phyloP scores from a whole-genome alignment of 148 eudicot species.

The Persicaria tinctoria region DNA sequence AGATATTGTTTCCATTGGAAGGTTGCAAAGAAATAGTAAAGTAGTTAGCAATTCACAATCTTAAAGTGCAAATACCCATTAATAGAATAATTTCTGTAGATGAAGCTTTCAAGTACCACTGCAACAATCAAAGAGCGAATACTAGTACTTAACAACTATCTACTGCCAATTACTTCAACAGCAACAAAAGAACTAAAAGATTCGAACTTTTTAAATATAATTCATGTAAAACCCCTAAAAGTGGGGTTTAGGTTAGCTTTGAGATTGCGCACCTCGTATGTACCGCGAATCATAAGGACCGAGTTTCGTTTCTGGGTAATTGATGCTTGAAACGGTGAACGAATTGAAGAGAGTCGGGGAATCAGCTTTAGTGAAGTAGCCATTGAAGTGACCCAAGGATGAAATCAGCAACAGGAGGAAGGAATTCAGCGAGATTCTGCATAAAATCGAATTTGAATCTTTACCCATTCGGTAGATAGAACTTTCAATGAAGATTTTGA shows the following conservation, averaged over 20 bases:
- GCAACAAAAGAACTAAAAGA: not conserved
- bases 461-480: not conserved
- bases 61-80: too few relatives aligned
- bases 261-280: conserved; percentile 44
- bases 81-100: too few relatives aligned
- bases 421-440: conserved; percentile 15
- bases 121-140: too few relatives aligned
- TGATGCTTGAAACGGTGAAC: conserved; percentile 50
- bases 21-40: too few relatives aligned
- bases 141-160: too few relatives aligned
- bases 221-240: not conserved
- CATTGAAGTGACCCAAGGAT: conserved; percentile 19
- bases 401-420: not conserved
- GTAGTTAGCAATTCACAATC: too few relatives aligned
- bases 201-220: not conserved
- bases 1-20: too few relatives aligned
- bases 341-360: conserved; percentile 26
- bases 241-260: not conserved
- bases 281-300: conserved; percentile 76
- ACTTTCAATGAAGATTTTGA: not conserved
- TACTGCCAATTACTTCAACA: not conserved
- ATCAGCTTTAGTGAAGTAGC: conserved; percentile 16
- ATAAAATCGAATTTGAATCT: conserved; percentile 19
- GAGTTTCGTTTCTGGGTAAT: conserved; percentile 46
- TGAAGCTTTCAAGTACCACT: too few relatives aligned